These are phyloP conservation scores for Colletotrichum sojae DNA, from an alignment of 2,329 filamentous ascomycete genomes.

Conservation along the genomic window DNA sequence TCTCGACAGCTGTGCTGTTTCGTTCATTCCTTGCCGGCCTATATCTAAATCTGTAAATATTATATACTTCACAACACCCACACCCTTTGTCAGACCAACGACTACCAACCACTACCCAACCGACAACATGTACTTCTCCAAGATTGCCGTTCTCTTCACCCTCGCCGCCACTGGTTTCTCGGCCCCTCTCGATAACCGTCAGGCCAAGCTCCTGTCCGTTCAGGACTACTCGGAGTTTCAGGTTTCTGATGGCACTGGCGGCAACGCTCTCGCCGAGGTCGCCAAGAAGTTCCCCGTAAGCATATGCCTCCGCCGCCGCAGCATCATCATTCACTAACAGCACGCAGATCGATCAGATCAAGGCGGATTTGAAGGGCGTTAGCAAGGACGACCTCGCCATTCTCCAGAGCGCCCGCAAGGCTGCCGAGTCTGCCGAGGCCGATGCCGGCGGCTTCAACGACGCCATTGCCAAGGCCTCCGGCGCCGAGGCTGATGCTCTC, in stretches of 20 bases:
- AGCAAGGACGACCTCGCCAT: slow-evolving; percentile 64
- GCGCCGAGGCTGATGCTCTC: slow-evolving; percentile 59
- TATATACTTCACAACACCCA: slow-evolving; percentile 19
- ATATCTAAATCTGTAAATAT: slow-evolving; percentile 26
- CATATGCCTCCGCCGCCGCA: not conserved
- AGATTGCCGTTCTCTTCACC: slow-evolving; percentile 53
- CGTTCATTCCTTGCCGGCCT: slow-evolving; percentile 27
- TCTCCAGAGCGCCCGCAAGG: slow-evolving; percentile 62
- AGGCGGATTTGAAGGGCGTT: slow-evolving; percentile 60
- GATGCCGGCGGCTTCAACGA: slow-evolving; percentile 64
- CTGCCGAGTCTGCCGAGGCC: slow-evolving; percentile 68
- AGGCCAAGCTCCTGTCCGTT: slow-evolving; percentile 33
- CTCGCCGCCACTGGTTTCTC: slow-evolving; percentile 53
- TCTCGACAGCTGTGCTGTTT: slow-evolving; percentile 35
- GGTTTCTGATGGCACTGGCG: slow-evolving; percentile 65
- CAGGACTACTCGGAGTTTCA: slow-evolving; percentile 51
- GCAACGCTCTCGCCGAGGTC: slow-evolving; percentile 68
- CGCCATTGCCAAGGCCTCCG: slow-evolving; percentile 62
- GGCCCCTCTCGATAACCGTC: slow-evolving; percentile 44
- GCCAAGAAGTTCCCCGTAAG: slow-evolving; percentile 67
- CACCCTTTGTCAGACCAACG: slow-evolving; percentile 14
- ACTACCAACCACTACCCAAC: slow-evolving; percentile 40
- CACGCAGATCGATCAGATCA: slow-evolving; percentile 31
- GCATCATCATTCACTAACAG: not conserved
- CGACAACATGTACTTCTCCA: slow-evolving; percentile 55